These are phyloP conservation scores for Coffea canephora DNA, from an alignment of 257 asterid species.

Conservation along the genomic window DNA sequence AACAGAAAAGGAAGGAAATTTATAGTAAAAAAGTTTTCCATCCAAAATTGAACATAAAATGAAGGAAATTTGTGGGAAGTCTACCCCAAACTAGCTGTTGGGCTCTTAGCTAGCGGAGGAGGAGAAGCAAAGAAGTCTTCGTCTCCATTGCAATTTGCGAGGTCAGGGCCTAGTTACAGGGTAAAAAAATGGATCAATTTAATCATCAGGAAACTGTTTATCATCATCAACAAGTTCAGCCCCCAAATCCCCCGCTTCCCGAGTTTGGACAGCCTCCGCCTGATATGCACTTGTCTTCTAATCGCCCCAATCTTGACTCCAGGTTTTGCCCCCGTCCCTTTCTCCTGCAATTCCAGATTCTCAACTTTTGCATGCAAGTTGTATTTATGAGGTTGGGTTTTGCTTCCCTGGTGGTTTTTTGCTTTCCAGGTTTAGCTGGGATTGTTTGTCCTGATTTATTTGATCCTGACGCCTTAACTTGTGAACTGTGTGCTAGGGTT, in stretches of 20 bases:
- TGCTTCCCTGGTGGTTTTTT: neutral
- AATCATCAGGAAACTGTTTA: conserved; percentile 34
- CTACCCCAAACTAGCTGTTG: too few species aligned
- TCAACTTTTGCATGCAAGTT: neutral
- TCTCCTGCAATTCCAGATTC: neutral
- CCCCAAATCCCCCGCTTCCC: conserved; percentile 38
- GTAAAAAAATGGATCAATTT: conserved; percentile 52
- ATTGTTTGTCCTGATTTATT: neutral
- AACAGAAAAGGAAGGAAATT: too few species aligned
- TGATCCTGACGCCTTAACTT: neutral
- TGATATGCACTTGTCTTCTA: conserved; percentile 33
- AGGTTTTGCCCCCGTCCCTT: conserved; percentile 33
- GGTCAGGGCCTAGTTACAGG: neutral
- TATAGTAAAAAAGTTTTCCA: too few species aligned
- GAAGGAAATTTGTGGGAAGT: too few species aligned
- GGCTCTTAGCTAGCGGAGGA: neutral
- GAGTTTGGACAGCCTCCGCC: conserved; percentile 45
- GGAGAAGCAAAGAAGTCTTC: neutral
- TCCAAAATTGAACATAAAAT: too few species aligned
- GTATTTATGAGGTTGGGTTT: neutral
- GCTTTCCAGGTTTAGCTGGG: neutral
- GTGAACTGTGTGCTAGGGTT: neutral
- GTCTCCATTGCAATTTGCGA: neutral
- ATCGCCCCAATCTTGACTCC: conserved; percentile 48
- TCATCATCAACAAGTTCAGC: conserved; percentile 52